A percentile compares a stretch with the other conserved stretches of the same genome.
Conservation (phyloP, 164 flowering plant species). For the Sextonia rubra region DNA sequence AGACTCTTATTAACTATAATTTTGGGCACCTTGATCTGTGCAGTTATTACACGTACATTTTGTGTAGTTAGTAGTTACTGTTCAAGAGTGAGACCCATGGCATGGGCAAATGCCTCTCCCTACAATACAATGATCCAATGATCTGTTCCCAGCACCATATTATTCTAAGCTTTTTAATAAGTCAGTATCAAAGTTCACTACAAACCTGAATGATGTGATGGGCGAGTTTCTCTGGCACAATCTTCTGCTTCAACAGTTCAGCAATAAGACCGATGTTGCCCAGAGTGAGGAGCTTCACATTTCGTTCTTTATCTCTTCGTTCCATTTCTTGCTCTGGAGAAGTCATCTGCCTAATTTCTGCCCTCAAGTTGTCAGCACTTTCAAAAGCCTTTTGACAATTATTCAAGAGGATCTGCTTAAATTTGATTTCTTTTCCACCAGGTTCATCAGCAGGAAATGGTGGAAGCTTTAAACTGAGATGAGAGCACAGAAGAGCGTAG, state of each 20-base stretch:
- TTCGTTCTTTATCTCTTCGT: constrained; percentile 79
- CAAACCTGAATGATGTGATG: constrained; percentile 93
- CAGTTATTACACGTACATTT: too few species aligned
- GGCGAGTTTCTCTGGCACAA: constrained; percentile 91
- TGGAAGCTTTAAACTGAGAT: constrained; percentile 88
- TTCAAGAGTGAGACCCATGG: too few species aligned
- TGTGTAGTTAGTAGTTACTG: too few species aligned
- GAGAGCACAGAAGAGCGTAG: constrained; percentile 88
- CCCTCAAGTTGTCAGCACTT: constrained; percentile 76
- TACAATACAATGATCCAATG: too few species aligned
- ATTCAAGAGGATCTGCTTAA: constrained; percentile 82
- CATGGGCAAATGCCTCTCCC: too few species aligned
- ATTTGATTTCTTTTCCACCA: constrained; percentile 77
- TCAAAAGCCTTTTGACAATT: constrained; percentile 97
- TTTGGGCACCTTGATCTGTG: too few species aligned
- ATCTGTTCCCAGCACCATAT: too few species aligned
- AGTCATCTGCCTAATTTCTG: constrained; percentile 77
- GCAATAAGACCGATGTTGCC: constrained; percentile 97
- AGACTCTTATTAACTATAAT: too few species aligned
- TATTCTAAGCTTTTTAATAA: too few species aligned
- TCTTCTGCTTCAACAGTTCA: constrained; percentile 93
- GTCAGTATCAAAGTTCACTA: neutral
- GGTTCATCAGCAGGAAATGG: constrained; percentile 86
- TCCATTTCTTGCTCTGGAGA: constrained; percentile 84
- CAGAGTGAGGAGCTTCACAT: constrained; percentile 80